phyloP scores from a whole-genome alignment of 1,139 yeast genomes.

The Candida tetrigidarum region DNA sequence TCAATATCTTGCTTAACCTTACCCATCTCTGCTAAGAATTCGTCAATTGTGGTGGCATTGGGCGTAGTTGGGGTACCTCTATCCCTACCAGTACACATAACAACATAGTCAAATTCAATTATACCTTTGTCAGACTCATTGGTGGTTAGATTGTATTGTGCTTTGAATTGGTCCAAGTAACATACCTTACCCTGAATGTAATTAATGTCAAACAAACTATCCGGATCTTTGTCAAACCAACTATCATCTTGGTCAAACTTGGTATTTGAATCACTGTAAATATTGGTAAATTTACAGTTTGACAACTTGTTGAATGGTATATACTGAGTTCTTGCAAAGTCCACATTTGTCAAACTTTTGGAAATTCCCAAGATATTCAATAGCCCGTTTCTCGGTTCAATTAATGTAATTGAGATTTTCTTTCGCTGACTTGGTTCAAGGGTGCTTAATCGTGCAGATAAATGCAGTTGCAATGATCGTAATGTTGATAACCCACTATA shows the following conservation, averaged over 20 bases:
- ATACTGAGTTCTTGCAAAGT: constrained; percentile 51
- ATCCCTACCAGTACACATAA: constrained; percentile 55
- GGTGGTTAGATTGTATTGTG: constrained; percentile 25
- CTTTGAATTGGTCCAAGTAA: constrained; percentile 30
- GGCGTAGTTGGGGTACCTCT: constrained; percentile 62
- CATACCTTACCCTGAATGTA: constrained; percentile 48
- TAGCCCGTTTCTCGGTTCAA: constrained; percentile 58
- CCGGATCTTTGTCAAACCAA: constrained; percentile 7
- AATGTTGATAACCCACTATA: constrained; percentile 53
- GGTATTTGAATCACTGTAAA: constrained; percentile 22
- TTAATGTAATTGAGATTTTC: constrained; percentile 40
- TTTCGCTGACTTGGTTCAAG: constrained; percentile 4
- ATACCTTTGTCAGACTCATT: constrained; percentile 18
- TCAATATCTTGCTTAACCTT: constrained; percentile 28
- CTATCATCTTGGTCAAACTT: constrained; percentile 10
- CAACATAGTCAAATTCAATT: constrained; percentile 51
- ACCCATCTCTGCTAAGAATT: constrained; percentile 38
- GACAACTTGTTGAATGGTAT: constrained; percentile 35
- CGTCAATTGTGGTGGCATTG: constrained; percentile 25
- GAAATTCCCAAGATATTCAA: constrained; percentile 58
- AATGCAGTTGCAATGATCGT: constrained; percentile 32
- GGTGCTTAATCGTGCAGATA: constrained; percentile 12
- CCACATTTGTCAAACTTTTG: constrained; percentile 46
- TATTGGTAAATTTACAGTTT: constrained; percentile 33
- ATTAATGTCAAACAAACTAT: constrained; percentile 20